Percentiles rank a stretch among this genome's conserved stretches.
These are phyloP conservation scores for Talaromyces funiculosus DNA, from an alignment of 2,329 filamentous ascomycete genomes.

Conservation along the genomic window DNA sequence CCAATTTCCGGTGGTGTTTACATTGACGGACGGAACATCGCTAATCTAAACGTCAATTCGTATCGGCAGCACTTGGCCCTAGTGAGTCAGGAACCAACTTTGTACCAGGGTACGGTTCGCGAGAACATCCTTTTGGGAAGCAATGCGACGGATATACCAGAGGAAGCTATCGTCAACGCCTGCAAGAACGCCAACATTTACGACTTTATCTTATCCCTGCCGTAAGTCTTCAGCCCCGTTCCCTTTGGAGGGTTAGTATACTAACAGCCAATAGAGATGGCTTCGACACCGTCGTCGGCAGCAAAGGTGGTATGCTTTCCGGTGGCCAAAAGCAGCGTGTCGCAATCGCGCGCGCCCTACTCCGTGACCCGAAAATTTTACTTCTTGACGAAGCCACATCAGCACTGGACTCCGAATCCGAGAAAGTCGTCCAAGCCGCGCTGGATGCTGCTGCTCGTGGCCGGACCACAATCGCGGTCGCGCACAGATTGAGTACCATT, in stretches of 20 bases:
- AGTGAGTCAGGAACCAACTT: slow-evolving; percentile 87
- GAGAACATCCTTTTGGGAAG: slow-evolving; percentile 85
- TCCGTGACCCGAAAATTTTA: slow-evolving; percentile 84
- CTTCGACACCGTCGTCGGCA: slow-evolving; percentile 78
- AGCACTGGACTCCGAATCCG: slow-evolving; percentile 46
- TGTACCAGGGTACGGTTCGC: slow-evolving; percentile 86
- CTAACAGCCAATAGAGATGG: slow-evolving; percentile 52
- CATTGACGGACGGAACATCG: slow-evolving; percentile 78
- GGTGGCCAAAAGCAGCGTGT: slow-evolving; percentile 95
- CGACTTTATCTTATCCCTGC: slow-evolving; percentile 81
- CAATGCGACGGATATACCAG: slow-evolving; percentile 59
- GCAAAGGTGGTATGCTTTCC: slow-evolving; percentile 76
- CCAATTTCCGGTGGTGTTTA: slow-evolving; percentile 73
- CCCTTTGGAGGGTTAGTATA: slow-evolving; percentile 13
- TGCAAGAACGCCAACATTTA: slow-evolving; percentile 90
- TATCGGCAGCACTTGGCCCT: slow-evolving; percentile 81
- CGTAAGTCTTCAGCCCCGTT: slow-evolving; percentile 41
- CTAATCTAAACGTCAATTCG: slow-evolving; percentile 72
- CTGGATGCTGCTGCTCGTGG: slow-evolving; percentile 77
- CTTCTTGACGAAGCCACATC: slow-evolving; percentile 71
- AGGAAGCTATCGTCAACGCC: slow-evolving; percentile 67
- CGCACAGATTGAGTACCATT: slow-evolving; percentile 85
- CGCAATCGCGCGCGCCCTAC: slow-evolving; percentile 82
- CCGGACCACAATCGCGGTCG: slow-evolving; percentile 88
- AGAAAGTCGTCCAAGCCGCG: slow-evolving; percentile 59